Conservation (phyloP, 176 grass and related monocot genomes). For the Oryza officinalis region DNA sequence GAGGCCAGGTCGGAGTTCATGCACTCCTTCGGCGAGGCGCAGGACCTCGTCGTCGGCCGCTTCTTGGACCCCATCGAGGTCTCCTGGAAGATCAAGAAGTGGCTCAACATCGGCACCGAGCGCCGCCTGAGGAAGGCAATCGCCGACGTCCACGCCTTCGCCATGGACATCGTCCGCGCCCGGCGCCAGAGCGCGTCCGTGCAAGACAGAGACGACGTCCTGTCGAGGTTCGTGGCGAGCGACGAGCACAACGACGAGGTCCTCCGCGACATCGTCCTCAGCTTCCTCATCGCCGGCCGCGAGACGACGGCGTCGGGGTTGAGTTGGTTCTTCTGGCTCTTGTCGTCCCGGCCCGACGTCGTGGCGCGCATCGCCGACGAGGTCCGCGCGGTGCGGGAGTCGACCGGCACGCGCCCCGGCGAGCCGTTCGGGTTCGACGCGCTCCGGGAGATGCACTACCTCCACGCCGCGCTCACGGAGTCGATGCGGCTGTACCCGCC, state of each 20-base stretch:
- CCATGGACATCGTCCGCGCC: constrained; percentile 46
- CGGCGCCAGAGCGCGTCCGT: constrained; percentile 12
- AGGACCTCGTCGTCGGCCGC: constrained; percentile 31
- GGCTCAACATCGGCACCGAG: constrained; percentile 46
- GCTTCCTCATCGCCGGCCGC: constrained; percentile 40
- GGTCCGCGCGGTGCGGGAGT: constrained; percentile 16
- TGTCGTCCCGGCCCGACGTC: constrained; percentile 35
- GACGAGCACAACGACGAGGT: constrained; percentile 34
- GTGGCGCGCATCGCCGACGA: constrained; percentile 30
- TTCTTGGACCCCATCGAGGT: constrained; percentile 36
- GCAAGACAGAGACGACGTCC: constrained; percentile 33
- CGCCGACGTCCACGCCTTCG: constrained; percentile 38
- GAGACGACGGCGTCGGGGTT: constrained; percentile 41
- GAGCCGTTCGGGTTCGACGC: constrained; percentile 44
- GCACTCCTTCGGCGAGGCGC: constrained; percentile 48
- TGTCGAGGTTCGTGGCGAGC: constrained; percentile 44
- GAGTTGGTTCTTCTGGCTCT: constrained; percentile 53
- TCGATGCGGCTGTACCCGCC: constrained; percentile 64
- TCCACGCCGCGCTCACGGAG: constrained; percentile 56
- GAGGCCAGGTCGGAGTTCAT: constrained; percentile 31
- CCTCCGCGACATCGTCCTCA: constrained; percentile 35
- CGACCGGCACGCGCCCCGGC: not conserved
- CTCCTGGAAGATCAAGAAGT: constrained; percentile 54
- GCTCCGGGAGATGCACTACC: constrained; percentile 54
- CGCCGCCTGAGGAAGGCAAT: constrained; percentile 36